Conservation (phyloP, 148 eudicot species). For the Camellia sinensis region DNA sequence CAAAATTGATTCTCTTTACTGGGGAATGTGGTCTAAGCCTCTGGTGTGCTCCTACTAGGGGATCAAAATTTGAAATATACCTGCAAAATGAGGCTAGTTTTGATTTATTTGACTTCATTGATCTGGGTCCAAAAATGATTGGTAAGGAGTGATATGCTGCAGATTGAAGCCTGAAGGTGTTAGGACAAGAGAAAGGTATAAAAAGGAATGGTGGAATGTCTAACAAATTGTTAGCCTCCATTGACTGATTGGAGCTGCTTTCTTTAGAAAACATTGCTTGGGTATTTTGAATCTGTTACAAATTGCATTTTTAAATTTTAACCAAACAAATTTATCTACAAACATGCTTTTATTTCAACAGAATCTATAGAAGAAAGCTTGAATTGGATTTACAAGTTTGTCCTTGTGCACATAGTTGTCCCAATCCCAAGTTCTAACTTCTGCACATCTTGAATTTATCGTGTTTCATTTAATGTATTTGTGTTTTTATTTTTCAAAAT, state of each 20-base stretch:
- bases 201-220: not conserved
- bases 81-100: not conserved
- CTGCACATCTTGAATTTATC: not conserved
- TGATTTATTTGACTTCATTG: not conserved
- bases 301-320: not conserved
- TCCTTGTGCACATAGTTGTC: not conserved
- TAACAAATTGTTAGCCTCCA: not conserved
- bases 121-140: not conserved
- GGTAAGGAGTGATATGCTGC: not conserved
- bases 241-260: not conserved
- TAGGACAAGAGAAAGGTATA: not conserved
- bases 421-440: not conserved
- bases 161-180: not conserved
- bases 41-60: too few relatives aligned
- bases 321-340: not conserved
- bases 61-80: not conserved
- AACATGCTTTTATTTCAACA: too few relatives aligned
- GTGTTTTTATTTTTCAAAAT: not conserved
- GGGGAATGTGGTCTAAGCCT: too few relatives aligned
- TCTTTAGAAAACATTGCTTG: not conserved
- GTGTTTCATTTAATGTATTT: not conserved
- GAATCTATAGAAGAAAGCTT: not conserved
- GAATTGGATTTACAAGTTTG: not conserved
- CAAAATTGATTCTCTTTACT: too few relatives aligned
- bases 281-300: not conserved